Conservation (phyloP, 768 basidiomycete genomes). For the Candolleomyces efflorescens region DNA sequence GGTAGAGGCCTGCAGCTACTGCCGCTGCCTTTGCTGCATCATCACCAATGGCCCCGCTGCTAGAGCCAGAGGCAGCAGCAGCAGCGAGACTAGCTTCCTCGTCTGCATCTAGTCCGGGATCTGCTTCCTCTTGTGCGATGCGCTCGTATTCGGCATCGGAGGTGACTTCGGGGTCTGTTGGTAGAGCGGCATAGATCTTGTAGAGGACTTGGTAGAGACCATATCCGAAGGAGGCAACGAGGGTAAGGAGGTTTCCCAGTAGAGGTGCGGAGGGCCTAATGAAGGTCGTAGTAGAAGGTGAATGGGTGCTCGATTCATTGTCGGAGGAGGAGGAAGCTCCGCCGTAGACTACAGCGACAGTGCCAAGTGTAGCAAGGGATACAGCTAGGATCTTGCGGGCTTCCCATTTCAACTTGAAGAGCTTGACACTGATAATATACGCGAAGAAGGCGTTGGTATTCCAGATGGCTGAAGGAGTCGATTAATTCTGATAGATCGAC, state of each 20-base stretch:
- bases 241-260: conserved; percentile 69
- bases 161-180: conserved; percentile 53
- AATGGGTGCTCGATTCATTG: not conserved
- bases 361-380: conserved; percentile 74
- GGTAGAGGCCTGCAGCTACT: conserved; percentile 34
- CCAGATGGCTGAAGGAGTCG: conserved; percentile 52
- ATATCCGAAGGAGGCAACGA: conserved; percentile 67
- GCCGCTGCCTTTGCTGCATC: too few relatives aligned
- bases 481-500: conserved; percentile 9
- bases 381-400: conserved; percentile 66
- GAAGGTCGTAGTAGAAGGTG: conserved; percentile 4
- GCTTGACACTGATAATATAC: conserved; percentile 77
- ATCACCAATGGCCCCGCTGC: not conserved
- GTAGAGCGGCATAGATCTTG: conserved; percentile 72
- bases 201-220: conserved; percentile 83
- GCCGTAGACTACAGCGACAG: conserved; percentile 81
- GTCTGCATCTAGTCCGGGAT: not conserved
- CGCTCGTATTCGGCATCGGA: conserved; percentile 41
- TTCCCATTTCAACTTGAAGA: conserved; percentile 64
- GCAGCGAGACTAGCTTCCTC: conserved; percentile 5
- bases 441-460: conserved; percentile 91
- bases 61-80: conserved; percentile 10
- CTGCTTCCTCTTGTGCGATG: conserved; percentile 28
- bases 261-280: conserved; percentile 49
- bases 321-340: conserved; percentile 30